These are phyloP conservation scores for Choanephora cucurbitarum DNA, from an alignment of 371 early-diverging fungal species.

Conservation along the genomic window DNA sequence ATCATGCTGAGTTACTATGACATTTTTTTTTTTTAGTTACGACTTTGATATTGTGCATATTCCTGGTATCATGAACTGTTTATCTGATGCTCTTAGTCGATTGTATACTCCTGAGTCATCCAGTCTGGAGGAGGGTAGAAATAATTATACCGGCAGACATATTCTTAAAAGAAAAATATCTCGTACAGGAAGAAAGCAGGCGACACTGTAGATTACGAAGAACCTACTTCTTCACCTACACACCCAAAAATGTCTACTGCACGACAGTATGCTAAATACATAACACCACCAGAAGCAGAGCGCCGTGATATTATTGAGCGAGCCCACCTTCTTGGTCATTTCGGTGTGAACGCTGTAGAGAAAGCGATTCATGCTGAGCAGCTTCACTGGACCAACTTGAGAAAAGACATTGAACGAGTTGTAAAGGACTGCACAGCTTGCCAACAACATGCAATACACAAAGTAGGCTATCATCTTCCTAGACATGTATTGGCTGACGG, in stretches of 20 bases:
- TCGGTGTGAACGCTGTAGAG: background rate
- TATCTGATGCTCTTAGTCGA: background rate
- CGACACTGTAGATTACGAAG: background rate
- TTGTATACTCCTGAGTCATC: too few species aligned
- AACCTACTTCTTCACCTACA: too few species aligned
- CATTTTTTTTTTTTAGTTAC: constrained; percentile 13
- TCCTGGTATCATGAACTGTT: constrained; percentile 10
- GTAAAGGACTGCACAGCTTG: background rate
- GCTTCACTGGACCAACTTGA: constrained; percentile 6
- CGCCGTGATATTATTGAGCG: background rate
- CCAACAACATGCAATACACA: background rate
- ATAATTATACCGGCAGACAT: background rate
- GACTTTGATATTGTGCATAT: constrained; percentile 7
- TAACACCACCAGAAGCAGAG: background rate
- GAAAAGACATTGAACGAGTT: background rate
- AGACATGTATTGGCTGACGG: background rate
- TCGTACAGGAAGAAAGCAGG: too few species aligned
- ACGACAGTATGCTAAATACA: background rate
- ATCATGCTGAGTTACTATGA: constrained; percentile 18
- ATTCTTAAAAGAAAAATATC: background rate
- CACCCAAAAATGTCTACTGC: background rate
- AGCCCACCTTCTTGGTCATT: background rate
- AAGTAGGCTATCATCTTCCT: constrained; percentile 1
- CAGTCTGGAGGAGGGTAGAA: constrained; percentile 9
- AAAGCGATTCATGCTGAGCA: background rate